Evolutionary conservation across 1,139 yeast species (phyloP), one percentile per base, ranked within the genome.

Genomic region (Cylindricascospora bacillispora): DNA sequence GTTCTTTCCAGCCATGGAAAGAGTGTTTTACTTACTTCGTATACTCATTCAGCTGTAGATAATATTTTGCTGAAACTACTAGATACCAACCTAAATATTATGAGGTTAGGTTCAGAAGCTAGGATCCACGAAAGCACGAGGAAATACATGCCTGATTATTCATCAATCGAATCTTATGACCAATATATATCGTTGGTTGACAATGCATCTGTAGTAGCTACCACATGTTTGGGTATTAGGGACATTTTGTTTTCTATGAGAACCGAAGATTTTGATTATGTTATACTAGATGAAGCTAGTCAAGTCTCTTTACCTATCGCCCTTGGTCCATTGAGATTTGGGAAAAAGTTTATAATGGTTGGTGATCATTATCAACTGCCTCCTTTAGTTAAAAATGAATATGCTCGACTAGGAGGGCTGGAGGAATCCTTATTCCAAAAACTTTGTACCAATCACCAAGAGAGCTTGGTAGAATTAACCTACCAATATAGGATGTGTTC

Each of bases 301-400:
- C 98, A 89, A 48, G 82, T 86, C 0, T 76, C 95, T 0, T 63
- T 89, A 61, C 98, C 99, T 0, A 67, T 82, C 4, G 80, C 93
- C 43, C 54, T 89, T 17, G 98, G 98, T 0, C 97, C 98, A 0
- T 52, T 89, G 26, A 56, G 86, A 21, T 70, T 70, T 37, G 77
- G 89, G 21, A 75, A 79, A 26, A 79, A 69, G 52, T 89, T 89
- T 48, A 65, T 92, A 2, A 63, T 89, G 35, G 97, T 92, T 7
- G 99, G 99, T 4, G 99, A 92, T 49, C 97, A 89, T 50, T 71
- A 70, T 41, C 99, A 92, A 51, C 60, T 92, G 19, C 93, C 94
- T 2, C 95, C 97, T 1, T 57, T 86, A 33, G 83, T 86, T 1
- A 66, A 65, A 22, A 75, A 73, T 43, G 69, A 70, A 0, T 65